Conservation (phyloP, 441 rosid genomes). For the Adansonia gregorii region DNA sequence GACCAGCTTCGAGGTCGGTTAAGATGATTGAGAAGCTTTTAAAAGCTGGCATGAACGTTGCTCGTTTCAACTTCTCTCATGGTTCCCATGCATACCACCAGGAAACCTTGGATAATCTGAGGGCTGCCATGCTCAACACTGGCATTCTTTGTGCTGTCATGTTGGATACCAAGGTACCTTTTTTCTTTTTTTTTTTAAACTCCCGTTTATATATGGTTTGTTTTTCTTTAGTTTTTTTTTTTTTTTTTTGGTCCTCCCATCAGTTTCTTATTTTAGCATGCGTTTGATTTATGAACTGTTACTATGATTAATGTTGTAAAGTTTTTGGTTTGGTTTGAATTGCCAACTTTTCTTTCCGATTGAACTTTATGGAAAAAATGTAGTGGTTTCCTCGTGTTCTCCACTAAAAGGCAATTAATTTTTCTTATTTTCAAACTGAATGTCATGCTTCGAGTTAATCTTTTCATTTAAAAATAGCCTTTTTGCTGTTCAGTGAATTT, state of each 20-base stretch:
- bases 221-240: no score
- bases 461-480: neutral
- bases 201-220: no score
- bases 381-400: no score
- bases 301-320: neutral
- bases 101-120: slow-evolving; percentile 63
- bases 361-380: neutral
- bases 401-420: no score
- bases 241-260: no score
- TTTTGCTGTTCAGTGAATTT: neutral
- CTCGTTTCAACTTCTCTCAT: slow-evolving; percentile 72
- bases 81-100: slow-evolving; percentile 61
- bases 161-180: slow-evolving; percentile 61
- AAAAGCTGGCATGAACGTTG: slow-evolving; percentile 68
- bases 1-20: slow-evolving; percentile 61
- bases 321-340: neutral
- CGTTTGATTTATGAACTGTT: slow-evolving; percentile 19
- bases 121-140: slow-evolving; percentile 53
- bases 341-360: neutral
- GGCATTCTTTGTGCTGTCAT: slow-evolving; percentile 63
- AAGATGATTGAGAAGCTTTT: slow-evolving; percentile 57
- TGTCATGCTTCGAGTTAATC: neutral
- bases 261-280: slow-evolving; percentile 6
- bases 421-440: neutral
- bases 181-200: neutral